A percentile compares a stretch with the other conserved stretches of the same genome.
Conservation (phyloP, 2,329 filamentous ascomycete species). For the Coniochaeta prunicola region DNA sequence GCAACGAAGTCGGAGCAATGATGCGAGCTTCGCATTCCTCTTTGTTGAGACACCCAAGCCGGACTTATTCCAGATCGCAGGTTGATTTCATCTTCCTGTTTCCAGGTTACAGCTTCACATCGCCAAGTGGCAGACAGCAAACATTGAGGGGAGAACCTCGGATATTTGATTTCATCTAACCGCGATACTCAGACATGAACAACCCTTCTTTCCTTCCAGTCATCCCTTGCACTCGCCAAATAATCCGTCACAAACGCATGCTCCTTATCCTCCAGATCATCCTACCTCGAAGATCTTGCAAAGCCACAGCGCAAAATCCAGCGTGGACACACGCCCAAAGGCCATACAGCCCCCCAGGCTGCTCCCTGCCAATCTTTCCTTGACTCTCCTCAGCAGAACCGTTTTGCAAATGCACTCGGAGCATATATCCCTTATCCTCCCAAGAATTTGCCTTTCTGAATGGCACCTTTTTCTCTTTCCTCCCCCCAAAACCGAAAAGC, state of each 20-base stretch:
- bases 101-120: not conserved
- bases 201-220: not conserved
- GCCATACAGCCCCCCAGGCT: not conserved
- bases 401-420: not conserved
- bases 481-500: not conserved
- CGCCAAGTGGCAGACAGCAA: not conserved
- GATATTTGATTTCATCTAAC: not conserved
- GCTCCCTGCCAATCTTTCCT: not conserved
- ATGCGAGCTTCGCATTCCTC: too few relatives aligned
- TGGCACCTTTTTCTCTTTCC: not conserved
- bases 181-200: not conserved
- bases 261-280: not conserved
- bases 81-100: not conserved
- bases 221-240: not conserved
- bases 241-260: not conserved
- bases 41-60: too few relatives aligned
- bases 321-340: not conserved
- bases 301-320: not conserved
- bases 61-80: too few relatives aligned
- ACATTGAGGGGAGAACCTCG: not conserved
- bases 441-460: too few relatives aligned
- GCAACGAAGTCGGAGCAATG: too few relatives aligned
- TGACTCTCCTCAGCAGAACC: not conserved
- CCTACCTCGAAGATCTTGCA: not conserved
- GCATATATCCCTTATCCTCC: not conserved